Evolutionary conservation across 2,329 filamentous ascomycete species (phyloP).

Genomic region (Parastagonospora nodorum): DNA sequence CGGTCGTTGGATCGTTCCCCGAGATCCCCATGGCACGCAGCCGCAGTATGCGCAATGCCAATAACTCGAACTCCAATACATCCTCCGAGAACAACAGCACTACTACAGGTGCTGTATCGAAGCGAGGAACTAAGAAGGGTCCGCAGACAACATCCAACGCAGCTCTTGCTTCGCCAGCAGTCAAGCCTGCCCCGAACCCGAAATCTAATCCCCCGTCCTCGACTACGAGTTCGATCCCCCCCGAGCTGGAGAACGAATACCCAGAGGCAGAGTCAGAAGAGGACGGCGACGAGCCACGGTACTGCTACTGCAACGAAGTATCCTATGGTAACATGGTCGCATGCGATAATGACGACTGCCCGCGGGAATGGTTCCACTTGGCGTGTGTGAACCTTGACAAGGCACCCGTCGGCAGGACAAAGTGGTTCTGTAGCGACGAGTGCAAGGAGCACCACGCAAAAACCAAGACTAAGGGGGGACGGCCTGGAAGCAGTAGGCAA

Average conservation of each 20-base stretch:
- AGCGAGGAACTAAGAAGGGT: slow-evolving; percentile 45
- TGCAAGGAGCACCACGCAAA: slow-evolving; percentile 40
- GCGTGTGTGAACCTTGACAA: slow-evolving; percentile 66
- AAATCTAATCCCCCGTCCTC: slow-evolving; percentile 42
- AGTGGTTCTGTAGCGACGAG: slow-evolving; percentile 49
- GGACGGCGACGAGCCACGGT: slow-evolving; percentile 59
- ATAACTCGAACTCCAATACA: slow-evolving; percentile 42
- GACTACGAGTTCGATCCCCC: slow-evolving; percentile 36
- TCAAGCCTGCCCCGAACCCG: slow-evolving; percentile 24
- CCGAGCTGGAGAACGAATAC: slow-evolving; percentile 42
- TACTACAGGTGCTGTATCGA: slow-evolving; percentile 38
- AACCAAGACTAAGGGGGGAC: slow-evolving; percentile 41
- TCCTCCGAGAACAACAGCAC: slow-evolving; percentile 49
- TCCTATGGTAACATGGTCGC: slow-evolving; percentile 71
- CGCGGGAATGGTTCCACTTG: slow-evolving; percentile 71
- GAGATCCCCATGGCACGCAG: slow-evolving; percentile 49
- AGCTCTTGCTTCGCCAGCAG: slow-evolving; percentile 32
- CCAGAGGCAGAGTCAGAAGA: slow-evolving; percentile 45
- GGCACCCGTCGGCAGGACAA: slow-evolving; percentile 55
- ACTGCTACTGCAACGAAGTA: slow-evolving; percentile 69
- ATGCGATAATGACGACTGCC: slow-evolving; percentile 68
- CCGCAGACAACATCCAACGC: slow-evolving; percentile 24
- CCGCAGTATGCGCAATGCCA: slow-evolving; percentile 50
- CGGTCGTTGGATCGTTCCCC: slow-evolving; percentile 51
- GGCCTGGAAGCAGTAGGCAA: slow-evolving; percentile 46